A percentile compares a stretch with the other conserved stretches of the same genome.
These are phyloP conservation scores for Lagerstroemia speciosa DNA, from an alignment of 345 rosid species.

Conservation along the genomic window DNA sequence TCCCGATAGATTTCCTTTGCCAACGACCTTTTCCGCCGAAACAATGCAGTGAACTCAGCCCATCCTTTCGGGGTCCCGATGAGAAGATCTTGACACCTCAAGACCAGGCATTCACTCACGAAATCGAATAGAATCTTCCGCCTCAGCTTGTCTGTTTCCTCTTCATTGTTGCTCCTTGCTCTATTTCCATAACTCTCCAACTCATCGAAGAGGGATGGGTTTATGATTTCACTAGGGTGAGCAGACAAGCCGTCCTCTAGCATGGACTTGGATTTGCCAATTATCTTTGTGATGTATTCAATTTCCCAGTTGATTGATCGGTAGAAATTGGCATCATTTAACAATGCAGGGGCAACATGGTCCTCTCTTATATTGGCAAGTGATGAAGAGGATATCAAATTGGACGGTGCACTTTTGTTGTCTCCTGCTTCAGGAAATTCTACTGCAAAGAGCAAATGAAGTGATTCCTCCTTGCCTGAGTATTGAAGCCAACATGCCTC, in stretches of 20 bases:
- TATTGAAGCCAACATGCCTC: not conserved
- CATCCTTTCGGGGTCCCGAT: conserved; percentile 43
- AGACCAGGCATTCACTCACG: conserved; percentile 38
- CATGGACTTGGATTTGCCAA: conserved; percentile 31
- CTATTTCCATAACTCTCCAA: conserved; percentile 29
- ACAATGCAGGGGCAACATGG: not conserved
- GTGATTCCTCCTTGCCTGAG: not conserved
- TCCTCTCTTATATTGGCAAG: conserved; percentile 16
- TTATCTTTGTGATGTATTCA: conserved; percentile 39
- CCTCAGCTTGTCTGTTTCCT: conserved; percentile 31
- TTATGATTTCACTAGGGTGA: conserved; percentile 25
- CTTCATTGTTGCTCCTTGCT: conserved; percentile 14
- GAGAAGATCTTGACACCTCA: conserved; percentile 22
- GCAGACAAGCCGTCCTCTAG: conserved; percentile 36
- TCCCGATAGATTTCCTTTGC: conserved; percentile 56
- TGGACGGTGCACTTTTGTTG: conserved; percentile 19
- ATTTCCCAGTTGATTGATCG: conserved; percentile 45
- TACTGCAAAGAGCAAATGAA: not conserved
- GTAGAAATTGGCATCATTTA: conserved; percentile 16
- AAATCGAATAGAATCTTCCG: conserved; percentile 51
- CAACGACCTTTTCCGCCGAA: conserved; percentile 35
- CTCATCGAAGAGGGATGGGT: conserved; percentile 34
- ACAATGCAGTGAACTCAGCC: conserved; percentile 23
- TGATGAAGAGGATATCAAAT: conserved; percentile 33
- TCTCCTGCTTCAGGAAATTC: not conserved